phyloP scores from a whole-genome alignment of 305 asterid genomes.

The Rubia occidens region DNA sequence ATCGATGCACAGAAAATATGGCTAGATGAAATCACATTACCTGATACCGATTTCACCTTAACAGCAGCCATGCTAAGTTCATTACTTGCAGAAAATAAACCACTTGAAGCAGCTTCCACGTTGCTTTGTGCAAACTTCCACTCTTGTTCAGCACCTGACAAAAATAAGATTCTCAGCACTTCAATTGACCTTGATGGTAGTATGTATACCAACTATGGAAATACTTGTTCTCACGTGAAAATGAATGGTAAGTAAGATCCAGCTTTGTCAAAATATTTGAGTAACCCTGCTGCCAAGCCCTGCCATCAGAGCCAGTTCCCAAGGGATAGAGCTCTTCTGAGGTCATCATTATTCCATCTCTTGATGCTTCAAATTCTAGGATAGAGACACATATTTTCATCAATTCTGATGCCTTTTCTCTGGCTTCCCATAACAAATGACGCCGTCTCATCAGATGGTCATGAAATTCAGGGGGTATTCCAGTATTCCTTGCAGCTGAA shows the following conservation, averaged over 20 bases:
- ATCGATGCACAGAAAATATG: neutral
- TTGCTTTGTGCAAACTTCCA: constrained; percentile 83
- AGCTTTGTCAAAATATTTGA: constrained; percentile 56
- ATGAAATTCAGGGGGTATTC: constrained; percentile 85
- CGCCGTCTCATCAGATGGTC: constrained; percentile 69
- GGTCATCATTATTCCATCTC: constrained; percentile 68
- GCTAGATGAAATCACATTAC: constrained; percentile 30
- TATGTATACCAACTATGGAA: neutral
- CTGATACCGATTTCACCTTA: constrained; percentile 82
- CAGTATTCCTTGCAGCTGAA: constrained; percentile 58
- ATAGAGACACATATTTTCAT: constrained; percentile 77
- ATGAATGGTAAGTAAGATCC: constrained; percentile 78
- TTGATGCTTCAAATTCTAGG: constrained; percentile 89
- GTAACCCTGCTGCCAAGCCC: constrained; percentile 85
- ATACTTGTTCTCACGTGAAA: constrained; percentile 49
- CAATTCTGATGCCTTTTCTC: constrained; percentile 73
- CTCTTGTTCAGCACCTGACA: constrained; percentile 92
- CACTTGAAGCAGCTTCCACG: constrained; percentile 91
- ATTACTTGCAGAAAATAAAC: constrained; percentile 68
- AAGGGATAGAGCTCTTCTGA: constrained; percentile 44
- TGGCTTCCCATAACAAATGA: constrained; percentile 63
- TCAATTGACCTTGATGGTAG: neutral
- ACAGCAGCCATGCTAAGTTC: constrained; percentile 73
- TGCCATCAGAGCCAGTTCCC: constrained; percentile 58
- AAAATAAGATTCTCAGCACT: constrained; percentile 16